phyloP scores from a whole-genome alignment of 2,329 filamentous ascomycete genomes.

The Beauveria sp. region DNA sequence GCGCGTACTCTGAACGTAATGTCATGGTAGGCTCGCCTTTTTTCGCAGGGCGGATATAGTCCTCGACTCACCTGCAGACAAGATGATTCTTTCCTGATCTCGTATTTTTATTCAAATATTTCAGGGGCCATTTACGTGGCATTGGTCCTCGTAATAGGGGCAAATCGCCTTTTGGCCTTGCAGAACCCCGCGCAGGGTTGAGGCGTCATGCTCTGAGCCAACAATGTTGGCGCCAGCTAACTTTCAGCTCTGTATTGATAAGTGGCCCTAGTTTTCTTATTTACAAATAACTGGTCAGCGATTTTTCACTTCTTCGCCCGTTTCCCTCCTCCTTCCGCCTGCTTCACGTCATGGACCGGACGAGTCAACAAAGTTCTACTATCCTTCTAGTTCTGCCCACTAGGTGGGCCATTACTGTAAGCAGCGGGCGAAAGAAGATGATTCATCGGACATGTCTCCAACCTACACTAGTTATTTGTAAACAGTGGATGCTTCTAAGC shows the following conservation, averaged over 20 bases:
- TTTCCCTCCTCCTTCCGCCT: not conserved
- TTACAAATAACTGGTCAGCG: not conserved
- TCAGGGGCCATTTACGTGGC: not conserved
- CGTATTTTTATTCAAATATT: not conserved
- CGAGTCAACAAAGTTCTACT: constrained; percentile 4
- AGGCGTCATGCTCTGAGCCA: not conserved
- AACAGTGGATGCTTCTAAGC: not conserved
- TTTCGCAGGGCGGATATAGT: not conserved
- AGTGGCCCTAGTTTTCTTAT: too few relatives aligned
- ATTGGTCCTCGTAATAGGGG: not conserved
- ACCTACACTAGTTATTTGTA: not conserved
- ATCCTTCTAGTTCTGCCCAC: not conserved
- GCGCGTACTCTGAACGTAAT: not conserved
- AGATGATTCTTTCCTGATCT: not conserved
- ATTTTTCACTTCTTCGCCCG: not conserved
- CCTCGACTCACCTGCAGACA: not conserved
- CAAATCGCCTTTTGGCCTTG: not conserved
- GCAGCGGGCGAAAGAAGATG: not conserved
- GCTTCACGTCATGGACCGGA: constrained; percentile 1
- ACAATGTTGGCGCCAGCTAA: too few relatives aligned
- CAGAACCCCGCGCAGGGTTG: not conserved
- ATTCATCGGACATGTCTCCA: constrained; percentile 7
- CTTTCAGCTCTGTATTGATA: too few relatives aligned
- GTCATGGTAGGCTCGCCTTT: not conserved
- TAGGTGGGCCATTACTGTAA: not conserved